Conservation (phyloP, 2,329 filamentous ascomycete genomes). For the Dothidotthia symphoricarpi region DNA sequence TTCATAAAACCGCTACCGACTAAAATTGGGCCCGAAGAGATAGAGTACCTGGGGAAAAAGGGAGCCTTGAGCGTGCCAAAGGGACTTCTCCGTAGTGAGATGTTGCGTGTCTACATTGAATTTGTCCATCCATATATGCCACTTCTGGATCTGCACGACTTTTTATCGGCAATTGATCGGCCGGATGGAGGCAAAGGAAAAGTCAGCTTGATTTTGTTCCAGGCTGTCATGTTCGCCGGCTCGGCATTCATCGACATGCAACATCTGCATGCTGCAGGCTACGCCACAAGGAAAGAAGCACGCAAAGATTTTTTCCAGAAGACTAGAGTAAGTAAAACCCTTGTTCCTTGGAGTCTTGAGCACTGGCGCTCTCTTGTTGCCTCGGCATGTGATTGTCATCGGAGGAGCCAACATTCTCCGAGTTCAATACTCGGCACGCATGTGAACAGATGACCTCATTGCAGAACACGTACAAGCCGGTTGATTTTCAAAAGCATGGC, state of each 20-base stretch:
- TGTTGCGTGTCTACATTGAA: constrained; percentile 79
- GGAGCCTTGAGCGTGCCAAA: constrained; percentile 78
- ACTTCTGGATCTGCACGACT: constrained; percentile 66
- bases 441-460: constrained; percentile 16
- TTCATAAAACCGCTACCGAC: constrained; percentile 79
- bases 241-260: constrained; percentile 84
- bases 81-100: constrained; percentile 69
- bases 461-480: neutral
- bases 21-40: constrained; percentile 76
- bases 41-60: constrained; percentile 79
- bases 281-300: constrained; percentile 72
- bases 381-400: constrained; percentile 2
- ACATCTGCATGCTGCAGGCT: constrained; percentile 73
- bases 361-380: no score
- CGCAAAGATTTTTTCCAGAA: constrained; percentile 87
- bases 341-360: no score
- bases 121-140: constrained; percentile 96
- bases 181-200: constrained; percentile 68
- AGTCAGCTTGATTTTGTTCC: constrained; percentile 83
- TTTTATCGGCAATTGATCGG: constrained; percentile 60
- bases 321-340: constrained; percentile 64
- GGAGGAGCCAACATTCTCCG: constrained; percentile 5
- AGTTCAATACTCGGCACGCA: constrained; percentile 5
- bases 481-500: constrained; percentile 2
- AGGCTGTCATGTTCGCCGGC: constrained; percentile 91